Percentiles rank a stretch among this genome's conserved stretches.
phyloP scores from a whole-genome alignment of 2,329 filamentous ascomycete species.

The Penicillium sp. region DNA sequence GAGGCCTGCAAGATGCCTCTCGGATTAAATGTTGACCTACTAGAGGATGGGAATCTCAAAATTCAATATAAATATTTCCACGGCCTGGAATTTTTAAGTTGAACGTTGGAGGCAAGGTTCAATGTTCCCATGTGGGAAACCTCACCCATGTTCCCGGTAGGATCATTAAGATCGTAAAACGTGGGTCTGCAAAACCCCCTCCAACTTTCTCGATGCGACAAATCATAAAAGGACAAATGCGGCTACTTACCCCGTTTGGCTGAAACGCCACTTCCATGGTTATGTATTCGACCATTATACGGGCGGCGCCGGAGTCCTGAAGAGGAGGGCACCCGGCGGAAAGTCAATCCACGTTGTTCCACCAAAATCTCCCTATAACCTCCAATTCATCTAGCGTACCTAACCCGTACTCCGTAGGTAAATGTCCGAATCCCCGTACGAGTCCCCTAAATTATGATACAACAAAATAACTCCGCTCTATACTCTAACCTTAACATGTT shows the following conservation, averaged over 20 bases:
- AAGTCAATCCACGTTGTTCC: not conserved
- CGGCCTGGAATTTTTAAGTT: too few relatives aligned
- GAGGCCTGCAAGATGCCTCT: too few relatives aligned
- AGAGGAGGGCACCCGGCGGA: not conserved
- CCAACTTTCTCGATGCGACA: not conserved
- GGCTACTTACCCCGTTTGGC: not conserved
- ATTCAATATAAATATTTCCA: too few relatives aligned
- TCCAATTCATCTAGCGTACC: not conserved
- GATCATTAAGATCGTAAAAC: too few relatives aligned
- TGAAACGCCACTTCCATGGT: not conserved
- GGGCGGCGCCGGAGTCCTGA: not conserved
- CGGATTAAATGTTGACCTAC: too few relatives aligned
- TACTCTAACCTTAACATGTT: not conserved
- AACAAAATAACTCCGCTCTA: not conserved
- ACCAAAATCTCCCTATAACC: not conserved
- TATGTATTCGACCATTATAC: not conserved
- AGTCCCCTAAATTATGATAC: not conserved
- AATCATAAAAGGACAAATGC: not conserved
- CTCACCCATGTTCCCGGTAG: too few relatives aligned
- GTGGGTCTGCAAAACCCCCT: too few relatives aligned
- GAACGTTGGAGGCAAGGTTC: too few relatives aligned
- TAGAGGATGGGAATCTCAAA: too few relatives aligned
- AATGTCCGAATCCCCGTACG: not conserved
- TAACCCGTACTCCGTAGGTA: too few relatives aligned
- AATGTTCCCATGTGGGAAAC: too few relatives aligned